Conservation (phyloP, 2,329 filamentous ascomycete species). For the Cercospora citrullina region DNA sequence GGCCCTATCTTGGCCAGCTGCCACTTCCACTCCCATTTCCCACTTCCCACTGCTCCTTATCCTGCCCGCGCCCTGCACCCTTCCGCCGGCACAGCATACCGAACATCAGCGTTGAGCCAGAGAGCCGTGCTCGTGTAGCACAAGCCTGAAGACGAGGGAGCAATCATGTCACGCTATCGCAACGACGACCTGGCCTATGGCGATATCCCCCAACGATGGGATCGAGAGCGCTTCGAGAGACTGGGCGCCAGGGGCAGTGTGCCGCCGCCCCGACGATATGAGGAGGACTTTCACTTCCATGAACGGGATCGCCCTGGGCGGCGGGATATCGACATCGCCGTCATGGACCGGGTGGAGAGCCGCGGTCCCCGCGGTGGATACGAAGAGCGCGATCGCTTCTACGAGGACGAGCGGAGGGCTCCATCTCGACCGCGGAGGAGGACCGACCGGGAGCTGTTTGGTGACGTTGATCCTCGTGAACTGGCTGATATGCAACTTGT, state of each 20-base stretch:
- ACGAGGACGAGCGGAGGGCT: constrained; percentile 53
- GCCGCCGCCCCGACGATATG: constrained; percentile 33
- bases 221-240: constrained; percentile 53
- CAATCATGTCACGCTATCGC: constrained; percentile 32
- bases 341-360: constrained; percentile 44
- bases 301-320: constrained; percentile 43
- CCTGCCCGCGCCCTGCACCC: neutral
- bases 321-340: constrained; percentile 45
- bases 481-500: constrained; percentile 55
- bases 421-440: constrained; percentile 35
- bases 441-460: constrained; percentile 48
- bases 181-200: constrained; percentile 47
- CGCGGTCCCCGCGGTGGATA: constrained; percentile 42
- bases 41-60: neutral
- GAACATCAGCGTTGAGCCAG: neutral
- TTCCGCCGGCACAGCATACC: neutral
- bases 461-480: constrained; percentile 50
- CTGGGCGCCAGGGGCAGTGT: constrained; percentile 39
- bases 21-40: neutral
- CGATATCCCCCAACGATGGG: constrained; percentile 52
- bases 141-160: neutral
- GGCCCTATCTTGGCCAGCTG: neutral
- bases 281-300: constrained; percentile 47
- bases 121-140: neutral
- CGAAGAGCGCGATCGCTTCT: constrained; percentile 56